Conservation (phyloP, 2,329 filamentous ascomycete species). For the Pyrenophora graminea region DNA sequence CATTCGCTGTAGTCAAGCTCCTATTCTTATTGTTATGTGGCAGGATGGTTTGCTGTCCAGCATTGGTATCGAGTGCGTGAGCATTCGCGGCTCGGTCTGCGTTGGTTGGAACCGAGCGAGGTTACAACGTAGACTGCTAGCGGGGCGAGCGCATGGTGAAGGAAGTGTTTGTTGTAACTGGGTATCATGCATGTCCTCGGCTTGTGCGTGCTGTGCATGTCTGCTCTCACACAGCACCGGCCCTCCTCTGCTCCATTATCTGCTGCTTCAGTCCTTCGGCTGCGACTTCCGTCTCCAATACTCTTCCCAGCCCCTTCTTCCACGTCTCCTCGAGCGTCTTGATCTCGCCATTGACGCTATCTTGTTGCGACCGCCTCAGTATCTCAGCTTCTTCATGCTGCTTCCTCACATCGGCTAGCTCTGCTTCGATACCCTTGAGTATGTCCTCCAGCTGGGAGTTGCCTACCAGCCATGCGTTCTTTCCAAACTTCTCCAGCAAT, state of each 20-base stretch:
- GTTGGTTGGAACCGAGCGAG: too few relatives aligned
- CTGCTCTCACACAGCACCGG: conserved; percentile 35
- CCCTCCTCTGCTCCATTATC: conserved; percentile 42
- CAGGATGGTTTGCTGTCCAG: too few relatives aligned
- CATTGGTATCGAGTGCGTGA: too few relatives aligned
- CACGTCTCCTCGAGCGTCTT: conserved; percentile 74
- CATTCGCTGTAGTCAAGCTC: too few relatives aligned
- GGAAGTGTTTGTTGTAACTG: not conserved
- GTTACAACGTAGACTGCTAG: too few relatives aligned
- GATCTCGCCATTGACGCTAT: conserved; percentile 73
- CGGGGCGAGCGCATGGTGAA: too few relatives aligned
- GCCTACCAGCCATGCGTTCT: conserved; percentile 87
- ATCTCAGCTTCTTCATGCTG: conserved; percentile 76
- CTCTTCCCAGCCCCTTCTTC: conserved; percentile 75
- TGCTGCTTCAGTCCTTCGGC: conserved; percentile 66
- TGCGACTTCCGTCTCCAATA: conserved; percentile 86
- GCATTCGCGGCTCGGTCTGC: too few relatives aligned
- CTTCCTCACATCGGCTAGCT: conserved; percentile 69
- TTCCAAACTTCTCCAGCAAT: conserved; percentile 79
- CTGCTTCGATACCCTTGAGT: conserved; percentile 70
- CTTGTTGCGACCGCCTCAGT: conserved; percentile 70
- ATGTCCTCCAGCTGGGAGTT: conserved; percentile 81
- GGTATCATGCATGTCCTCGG: conserved; percentile 9
- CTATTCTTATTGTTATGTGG: too few relatives aligned
- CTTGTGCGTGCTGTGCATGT: not conserved